A percentile compares a stretch with the other conserved stretches of the same genome.
Conservation (phyloP, 2,329 filamentous ascomycete species). For the Cytospora schulzeri region DNA sequence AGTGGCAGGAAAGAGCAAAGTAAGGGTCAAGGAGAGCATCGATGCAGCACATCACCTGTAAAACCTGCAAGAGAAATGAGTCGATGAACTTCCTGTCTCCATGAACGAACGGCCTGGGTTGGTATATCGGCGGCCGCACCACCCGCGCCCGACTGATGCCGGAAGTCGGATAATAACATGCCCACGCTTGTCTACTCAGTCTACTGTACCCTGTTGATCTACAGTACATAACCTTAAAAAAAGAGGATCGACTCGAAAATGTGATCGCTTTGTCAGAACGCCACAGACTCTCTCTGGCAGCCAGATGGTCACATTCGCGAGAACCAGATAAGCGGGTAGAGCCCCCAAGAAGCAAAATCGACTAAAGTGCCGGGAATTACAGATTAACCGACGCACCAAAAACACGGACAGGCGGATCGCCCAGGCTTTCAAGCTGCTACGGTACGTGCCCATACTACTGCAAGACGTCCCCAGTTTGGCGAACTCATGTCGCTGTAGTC, state of each 20-base stretch:
- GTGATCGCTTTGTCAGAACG: not conserved
- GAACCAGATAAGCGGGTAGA: not conserved
- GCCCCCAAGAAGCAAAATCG: not conserved
- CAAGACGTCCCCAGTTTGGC: not conserved
- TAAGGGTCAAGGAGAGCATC: not conserved
- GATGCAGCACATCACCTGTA: not conserved
- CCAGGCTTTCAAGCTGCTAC: not conserved
- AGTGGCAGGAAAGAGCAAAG: not conserved
- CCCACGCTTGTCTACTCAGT: not conserved
- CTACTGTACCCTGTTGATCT: not conserved
- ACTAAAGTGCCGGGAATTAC: not conserved
- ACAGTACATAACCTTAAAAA: not conserved
- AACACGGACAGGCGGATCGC: not conserved
- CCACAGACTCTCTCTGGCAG: not conserved
- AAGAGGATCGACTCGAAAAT: not conserved
- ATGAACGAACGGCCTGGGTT: not conserved
- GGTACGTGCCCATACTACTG: not conserved
- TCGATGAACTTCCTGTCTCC: not conserved
- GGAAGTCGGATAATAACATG: not conserved
- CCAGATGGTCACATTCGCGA: not conserved
- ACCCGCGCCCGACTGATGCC: not conserved
- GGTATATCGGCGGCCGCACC: not conserved
- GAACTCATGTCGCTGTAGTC: not conserved
- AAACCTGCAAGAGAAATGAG: not conserved
- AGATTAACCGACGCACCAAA: not conserved